Conservation (phyloP, 176 grass and related monocot species). For the Hordeum vulgare region DNA sequence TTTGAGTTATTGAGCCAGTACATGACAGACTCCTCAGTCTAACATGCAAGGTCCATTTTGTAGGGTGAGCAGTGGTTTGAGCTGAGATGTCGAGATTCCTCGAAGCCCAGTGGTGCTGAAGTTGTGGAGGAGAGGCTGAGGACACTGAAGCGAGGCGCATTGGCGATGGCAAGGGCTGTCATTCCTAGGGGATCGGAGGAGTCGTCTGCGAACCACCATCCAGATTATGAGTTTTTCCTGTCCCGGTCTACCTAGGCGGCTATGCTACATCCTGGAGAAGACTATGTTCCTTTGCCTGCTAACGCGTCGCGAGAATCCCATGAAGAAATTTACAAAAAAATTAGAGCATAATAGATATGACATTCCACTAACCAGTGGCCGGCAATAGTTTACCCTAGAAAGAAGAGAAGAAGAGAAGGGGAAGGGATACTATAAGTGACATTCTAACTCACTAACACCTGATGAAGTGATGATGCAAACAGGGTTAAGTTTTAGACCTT, state of each 20-base stretch:
- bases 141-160: conserved; percentile 49
- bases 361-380: conserved; percentile 26
- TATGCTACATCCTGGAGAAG: not conserved
- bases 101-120: conserved; percentile 12
- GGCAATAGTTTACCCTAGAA: conserved; percentile 13
- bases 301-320: conserved; percentile 5
- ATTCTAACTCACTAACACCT: conserved; percentile 17
- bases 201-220: conserved; percentile 51
- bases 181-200: conserved; percentile 29
- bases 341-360: conserved; percentile 27
- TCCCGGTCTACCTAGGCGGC: conserved; percentile 42
- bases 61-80: conserved; percentile 74
- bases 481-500: conserved; percentile 5
- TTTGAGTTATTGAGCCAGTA: conserved; percentile 1
- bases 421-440: not conserved
- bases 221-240: conserved; percentile 71
- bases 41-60: not conserved
- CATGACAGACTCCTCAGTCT: not conserved
- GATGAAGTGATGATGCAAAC: not conserved
- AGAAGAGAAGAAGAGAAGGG: not conserved
- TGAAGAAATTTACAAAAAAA: not conserved
- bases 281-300: not conserved
- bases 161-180: conserved; percentile 47
- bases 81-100: conserved; percentile 4
- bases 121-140: conserved; percentile 54